Evolutionary conservation across 2,329 filamentous ascomycete genomes (phyloP), one percentile per base, ranked within the genome.

Genomic region (Thelonectria olida): DNA sequence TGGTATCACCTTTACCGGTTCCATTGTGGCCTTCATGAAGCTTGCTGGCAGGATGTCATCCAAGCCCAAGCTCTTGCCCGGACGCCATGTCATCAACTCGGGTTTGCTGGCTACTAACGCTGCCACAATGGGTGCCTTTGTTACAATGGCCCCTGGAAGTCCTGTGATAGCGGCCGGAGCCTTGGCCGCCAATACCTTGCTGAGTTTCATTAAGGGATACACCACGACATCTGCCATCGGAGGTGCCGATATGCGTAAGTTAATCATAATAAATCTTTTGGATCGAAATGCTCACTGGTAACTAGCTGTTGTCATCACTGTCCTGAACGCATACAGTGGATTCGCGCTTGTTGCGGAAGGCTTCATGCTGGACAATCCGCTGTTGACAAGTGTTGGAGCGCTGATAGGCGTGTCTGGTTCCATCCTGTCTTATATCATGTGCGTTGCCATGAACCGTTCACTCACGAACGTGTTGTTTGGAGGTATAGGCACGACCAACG

Each of bases 291-390:
- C 67, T 73, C 20, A 69, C 51, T 20, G 12, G 13, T 36, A 15
- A 19, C 17, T 65, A 84, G 82, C 90, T 13, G 92, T 96, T 5
- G 92, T 96, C 28, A 96, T 96, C 65, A 96, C 92, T 0, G 93
- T 97, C 1, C 79, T 97, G 19, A 97, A 97, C 69, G 93, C 93
- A 0, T 97, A 97, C 74, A 95, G 92, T 48, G 93, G 93, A 12
- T 97, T 97, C 59, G 93, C 93, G 0, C 84, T 97, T 2, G 92
- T 97, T 0, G 93, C 93, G 0, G 93, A 97, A 76, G 93, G 93
- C 0, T 90, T 97, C 75, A 97, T 97, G 93, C 82, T 97, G 13
- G 89, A 96, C 67, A 97, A 96, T 61, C 88, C 93, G 0, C 83
- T 97, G 1, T 82, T 97, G 1, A 96, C 92, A 0, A 93, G 91